Evolutionary conservation across 2,329 filamentous ascomycete genomes (phyloP).

Genomic region (Cladosporium sp.): DNA sequence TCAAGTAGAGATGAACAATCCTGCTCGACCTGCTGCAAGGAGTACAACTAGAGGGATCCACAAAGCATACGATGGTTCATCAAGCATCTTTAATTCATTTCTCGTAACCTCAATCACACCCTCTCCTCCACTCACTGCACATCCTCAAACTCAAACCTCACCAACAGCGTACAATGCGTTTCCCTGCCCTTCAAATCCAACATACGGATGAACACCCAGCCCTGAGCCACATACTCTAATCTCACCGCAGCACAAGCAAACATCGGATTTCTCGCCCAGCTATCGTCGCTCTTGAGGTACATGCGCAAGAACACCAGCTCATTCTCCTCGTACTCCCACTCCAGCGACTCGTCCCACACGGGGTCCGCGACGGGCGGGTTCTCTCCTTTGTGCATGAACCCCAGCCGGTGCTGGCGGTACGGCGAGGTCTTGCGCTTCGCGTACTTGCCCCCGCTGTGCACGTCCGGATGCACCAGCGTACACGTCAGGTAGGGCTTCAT

Average conservation of each 20-base stretch:
- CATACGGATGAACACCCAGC: slow-evolving; percentile 63
- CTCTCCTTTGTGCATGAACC: slow-evolving; percentile 55
- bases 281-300: slow-evolving; percentile 64
- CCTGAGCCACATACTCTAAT: slow-evolving; percentile 51
- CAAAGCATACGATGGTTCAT: too few relatives aligned
- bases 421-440: slow-evolving; percentile 59
- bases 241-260: slow-evolving; percentile 59
- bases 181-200: slow-evolving; percentile 61
- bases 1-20: too few relatives aligned
- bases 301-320: slow-evolving; percentile 62
- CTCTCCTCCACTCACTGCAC: not conserved
- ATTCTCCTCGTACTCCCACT: slow-evolving; percentile 66
- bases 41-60: too few relatives aligned
- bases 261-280: slow-evolving; percentile 58
- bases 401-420: slow-evolving; percentile 58
- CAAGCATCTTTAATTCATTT: too few relatives aligned
- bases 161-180: slow-evolving; percentile 58
- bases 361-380: slow-evolving; percentile 59
- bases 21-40: too few relatives aligned
- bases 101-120: too few relatives aligned
- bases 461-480: slow-evolving; percentile 56
- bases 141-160: slow-evolving; percentile 57
- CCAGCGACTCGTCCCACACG: slow-evolving; percentile 61
- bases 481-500: slow-evolving; percentile 64
- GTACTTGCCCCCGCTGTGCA: slow-evolving; percentile 43